Percentiles rank a stretch among this genome's conserved stretches.
Conservation (phyloP, 805 yeast genomes). For the Starmera caribaea region DNA sequence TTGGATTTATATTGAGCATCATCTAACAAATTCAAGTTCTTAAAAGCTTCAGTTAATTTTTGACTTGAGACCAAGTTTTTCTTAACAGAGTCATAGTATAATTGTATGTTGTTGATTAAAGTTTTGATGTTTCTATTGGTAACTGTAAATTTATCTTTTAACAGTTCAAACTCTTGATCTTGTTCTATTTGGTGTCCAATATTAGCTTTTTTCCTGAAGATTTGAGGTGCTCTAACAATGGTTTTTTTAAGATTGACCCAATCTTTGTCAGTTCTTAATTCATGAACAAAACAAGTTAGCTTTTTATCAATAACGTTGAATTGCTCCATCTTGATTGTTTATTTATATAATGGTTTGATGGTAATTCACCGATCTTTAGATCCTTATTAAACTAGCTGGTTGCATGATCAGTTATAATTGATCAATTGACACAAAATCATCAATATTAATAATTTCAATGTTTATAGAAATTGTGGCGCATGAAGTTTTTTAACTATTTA, state of each 20-base stretch:
- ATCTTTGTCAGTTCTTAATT: constrained; percentile 15
- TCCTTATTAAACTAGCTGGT: too few species aligned
- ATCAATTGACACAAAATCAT: too few species aligned
- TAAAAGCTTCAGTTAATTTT: background rate
- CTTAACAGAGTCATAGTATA: background rate
- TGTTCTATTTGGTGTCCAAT: constrained; percentile 48
- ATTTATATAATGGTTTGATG: too few species aligned
- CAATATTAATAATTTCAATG: too few species aligned
- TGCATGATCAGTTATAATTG: too few species aligned
- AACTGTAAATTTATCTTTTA: constrained; percentile 1
- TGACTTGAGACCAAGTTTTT: background rate
- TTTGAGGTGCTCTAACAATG: constrained; percentile 82
- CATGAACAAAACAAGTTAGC: constrained; percentile 17
- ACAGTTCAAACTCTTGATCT: constrained; percentile 30
- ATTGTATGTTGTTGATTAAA: constrained; percentile 4
- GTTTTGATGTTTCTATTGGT: constrained; percentile 2
- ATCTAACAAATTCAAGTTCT: background rate
- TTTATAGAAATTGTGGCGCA: too few species aligned
- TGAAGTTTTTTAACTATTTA: too few species aligned
- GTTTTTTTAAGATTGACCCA: constrained; percentile 49
- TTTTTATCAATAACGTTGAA: constrained; percentile 3
- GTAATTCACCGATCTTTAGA: too few species aligned
- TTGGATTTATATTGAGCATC: too few species aligned
- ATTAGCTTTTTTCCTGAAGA: constrained; percentile 75
- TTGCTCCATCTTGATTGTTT: background rate